These are phyloP conservation scores for Panaeolus papilionaceus DNA, from an alignment of 768 basidiomycete genomes.

Conservation along the genomic window DNA sequence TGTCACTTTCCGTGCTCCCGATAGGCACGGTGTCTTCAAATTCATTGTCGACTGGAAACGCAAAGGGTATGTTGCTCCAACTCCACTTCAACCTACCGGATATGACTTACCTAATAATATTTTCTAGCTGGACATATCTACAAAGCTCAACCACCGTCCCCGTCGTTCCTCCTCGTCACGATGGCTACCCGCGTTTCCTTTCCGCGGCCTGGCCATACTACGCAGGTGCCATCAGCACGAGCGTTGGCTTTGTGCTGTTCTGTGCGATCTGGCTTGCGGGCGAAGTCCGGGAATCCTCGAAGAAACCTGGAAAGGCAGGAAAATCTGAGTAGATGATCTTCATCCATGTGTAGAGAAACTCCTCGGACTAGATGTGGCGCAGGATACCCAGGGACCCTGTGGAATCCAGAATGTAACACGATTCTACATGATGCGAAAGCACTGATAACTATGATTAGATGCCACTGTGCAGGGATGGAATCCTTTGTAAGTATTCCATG, in stretches of 20 bases:
- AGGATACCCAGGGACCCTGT: not conserved
- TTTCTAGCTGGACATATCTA: constrained; percentile 73
- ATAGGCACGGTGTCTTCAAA: constrained; percentile 98
- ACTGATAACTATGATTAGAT: constrained; percentile 1
- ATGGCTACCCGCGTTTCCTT: constrained; percentile 95
- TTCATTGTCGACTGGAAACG: constrained; percentile 92
- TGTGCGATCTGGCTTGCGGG: constrained; percentile 87
- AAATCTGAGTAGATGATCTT: constrained; percentile 47
- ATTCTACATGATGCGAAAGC: not conserved
- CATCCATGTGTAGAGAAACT: constrained; percentile 2
- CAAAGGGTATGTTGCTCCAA: constrained; percentile 65
- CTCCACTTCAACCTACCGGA: constrained; percentile 8
- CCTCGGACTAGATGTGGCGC: constrained; percentile 20
- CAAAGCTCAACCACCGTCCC: constrained; percentile 78
- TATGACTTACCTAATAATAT: constrained; percentile 11
- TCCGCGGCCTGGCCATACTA: constrained; percentile 98
- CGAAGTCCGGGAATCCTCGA: constrained; percentile 70
- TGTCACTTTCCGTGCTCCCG: constrained; percentile 88
- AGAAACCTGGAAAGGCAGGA: constrained; percentile 41
- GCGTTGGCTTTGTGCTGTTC: constrained; percentile 85
- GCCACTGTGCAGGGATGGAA: constrained; percentile 1
- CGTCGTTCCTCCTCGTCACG: constrained; percentile 92
- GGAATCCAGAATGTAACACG: not conserved
- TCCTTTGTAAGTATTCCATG: not conserved
- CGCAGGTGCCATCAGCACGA: constrained; percentile 87